Evolutionary conservation across 345 rosid species (phyloP).

Genomic region (Physaria fendleri): DNA sequence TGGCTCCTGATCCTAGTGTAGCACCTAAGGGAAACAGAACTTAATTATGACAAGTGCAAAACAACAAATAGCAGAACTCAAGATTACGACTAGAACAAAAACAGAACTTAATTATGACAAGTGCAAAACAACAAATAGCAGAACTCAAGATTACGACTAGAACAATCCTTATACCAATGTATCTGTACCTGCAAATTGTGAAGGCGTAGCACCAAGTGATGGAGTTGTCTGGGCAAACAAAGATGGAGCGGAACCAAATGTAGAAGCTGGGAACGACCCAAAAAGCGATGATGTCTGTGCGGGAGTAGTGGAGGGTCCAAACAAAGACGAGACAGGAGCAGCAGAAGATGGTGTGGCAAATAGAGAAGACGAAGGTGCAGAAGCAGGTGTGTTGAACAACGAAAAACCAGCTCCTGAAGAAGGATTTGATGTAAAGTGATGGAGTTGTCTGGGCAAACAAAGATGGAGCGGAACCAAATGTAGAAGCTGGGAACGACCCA

Average conservation of each 20-base stretch:
- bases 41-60: too few species aligned
- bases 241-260: conserved; percentile 47
- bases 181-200: conserved; percentile 14
- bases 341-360: conserved; percentile 63
- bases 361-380: conserved; percentile 55
- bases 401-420: conserved; percentile 68
- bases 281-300: conserved; percentile 43
- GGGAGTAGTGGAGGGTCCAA: conserved; percentile 44
- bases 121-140: too few species aligned
- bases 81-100: neutral
- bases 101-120: too few species aligned
- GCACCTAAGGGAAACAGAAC: conserved; percentile 46
- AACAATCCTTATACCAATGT: conserved; percentile 1
- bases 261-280: conserved; percentile 56
- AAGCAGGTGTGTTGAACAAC: conserved; percentile 56
- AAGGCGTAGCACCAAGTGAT: conserved; percentile 58
- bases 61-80: neutral
- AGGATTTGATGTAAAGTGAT: conserved; percentile 35
- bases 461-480: too few species aligned
- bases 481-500: too few species aligned
- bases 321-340: conserved; percentile 56
- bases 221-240: conserved; percentile 40
- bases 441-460: conserved; percentile 46
- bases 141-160: too few species aligned
- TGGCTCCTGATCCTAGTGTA: conserved; percentile 69